phyloP scores from a whole-genome alignment of 352 stramenopile species.

The Globisporangium solare region DNA sequence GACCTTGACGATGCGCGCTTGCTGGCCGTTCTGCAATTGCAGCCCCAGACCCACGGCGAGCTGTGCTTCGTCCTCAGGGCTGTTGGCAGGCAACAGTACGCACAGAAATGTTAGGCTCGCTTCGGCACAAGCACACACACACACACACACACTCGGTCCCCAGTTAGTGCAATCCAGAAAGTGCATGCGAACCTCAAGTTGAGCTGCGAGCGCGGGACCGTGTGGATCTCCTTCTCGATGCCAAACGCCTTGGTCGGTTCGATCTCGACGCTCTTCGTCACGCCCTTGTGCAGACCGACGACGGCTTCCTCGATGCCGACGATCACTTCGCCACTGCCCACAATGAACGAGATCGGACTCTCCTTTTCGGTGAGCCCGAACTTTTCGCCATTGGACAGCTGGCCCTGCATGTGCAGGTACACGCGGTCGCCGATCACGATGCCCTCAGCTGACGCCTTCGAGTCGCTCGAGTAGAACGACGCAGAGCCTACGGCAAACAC shows the following conservation, averaged over 20 bases:
- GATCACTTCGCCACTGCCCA: conserved; percentile 66
- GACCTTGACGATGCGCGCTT: conserved; percentile 62
- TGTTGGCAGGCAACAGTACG: conserved; percentile 1
- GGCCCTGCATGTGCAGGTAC: conserved; percentile 58
- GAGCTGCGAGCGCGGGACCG: conserved; percentile 67
- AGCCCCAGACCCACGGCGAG: conserved; percentile 62
- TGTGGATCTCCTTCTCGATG: conserved; percentile 50
- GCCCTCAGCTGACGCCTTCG: conserved; percentile 7
- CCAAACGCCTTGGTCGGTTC: conserved; percentile 64
- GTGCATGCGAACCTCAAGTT: conserved; percentile 37
- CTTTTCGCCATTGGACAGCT: conserved; percentile 48
- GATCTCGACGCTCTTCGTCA: conserved; percentile 61
- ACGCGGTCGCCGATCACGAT: conserved; percentile 68
- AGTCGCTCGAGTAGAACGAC: conserved; percentile 22
- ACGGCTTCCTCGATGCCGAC: conserved; percentile 67
- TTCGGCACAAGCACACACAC: not conserved
- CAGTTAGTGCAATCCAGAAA: not conserved
- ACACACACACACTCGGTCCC: not conserved
- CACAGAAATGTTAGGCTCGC: not conserved
- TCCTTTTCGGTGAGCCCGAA: conserved; percentile 48
- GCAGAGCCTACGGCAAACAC: conserved; percentile 8
- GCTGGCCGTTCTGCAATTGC: conserved; percentile 51
- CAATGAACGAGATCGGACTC: conserved; percentile 62
- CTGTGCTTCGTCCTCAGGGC: conserved; percentile 58
- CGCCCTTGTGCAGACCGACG: conserved; percentile 57